Conservation (phyloP, 345 rosid species). For the Aquilaria sinensis region DNA sequence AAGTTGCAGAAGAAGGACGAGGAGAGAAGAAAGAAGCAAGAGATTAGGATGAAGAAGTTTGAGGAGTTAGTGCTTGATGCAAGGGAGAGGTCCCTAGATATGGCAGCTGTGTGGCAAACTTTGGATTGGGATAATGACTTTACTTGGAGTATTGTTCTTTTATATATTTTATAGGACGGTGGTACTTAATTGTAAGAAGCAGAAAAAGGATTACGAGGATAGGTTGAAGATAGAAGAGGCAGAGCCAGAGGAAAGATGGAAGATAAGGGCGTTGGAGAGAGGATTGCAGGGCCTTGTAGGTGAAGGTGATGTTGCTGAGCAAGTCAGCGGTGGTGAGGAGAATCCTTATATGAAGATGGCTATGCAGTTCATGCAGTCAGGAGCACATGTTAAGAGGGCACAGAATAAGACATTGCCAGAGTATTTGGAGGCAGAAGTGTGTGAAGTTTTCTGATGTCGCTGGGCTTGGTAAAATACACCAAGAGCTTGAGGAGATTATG, state of each 20-base stretch:
- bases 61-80: conserved; percentile 66
- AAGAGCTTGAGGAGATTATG: conserved; percentile 92
- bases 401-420: conserved; percentile 64
- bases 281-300: conserved; percentile 64
- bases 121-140: conserved; percentile 61
- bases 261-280: conserved; percentile 77
- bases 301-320: conserved; percentile 50
- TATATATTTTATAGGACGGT: conserved; percentile 72
- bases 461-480: conserved; percentile 90
- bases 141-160: conserved; percentile 68
- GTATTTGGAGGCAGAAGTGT: conserved; percentile 74
- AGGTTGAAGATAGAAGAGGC: conserved; percentile 92
- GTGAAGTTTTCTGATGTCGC: conserved; percentile 92
- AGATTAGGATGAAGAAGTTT: conserved; percentile 45
- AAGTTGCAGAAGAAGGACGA: conserved; percentile 56
- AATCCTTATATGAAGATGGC: conserved; percentile 81
- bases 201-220: conserved; percentile 89
- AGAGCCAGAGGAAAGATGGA: conserved; percentile 85
- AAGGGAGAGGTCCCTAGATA: conserved; percentile 35
- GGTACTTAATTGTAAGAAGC: conserved; percentile 74
- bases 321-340: conserved; percentile 46
- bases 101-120: conserved; percentile 57
- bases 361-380: conserved; percentile 91
- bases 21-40: conserved; percentile 48
- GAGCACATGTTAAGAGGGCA: conserved; percentile 80